Conservation (phyloP, 768 basidiomycete genomes). For the Asterophora parasitica region DNA sequence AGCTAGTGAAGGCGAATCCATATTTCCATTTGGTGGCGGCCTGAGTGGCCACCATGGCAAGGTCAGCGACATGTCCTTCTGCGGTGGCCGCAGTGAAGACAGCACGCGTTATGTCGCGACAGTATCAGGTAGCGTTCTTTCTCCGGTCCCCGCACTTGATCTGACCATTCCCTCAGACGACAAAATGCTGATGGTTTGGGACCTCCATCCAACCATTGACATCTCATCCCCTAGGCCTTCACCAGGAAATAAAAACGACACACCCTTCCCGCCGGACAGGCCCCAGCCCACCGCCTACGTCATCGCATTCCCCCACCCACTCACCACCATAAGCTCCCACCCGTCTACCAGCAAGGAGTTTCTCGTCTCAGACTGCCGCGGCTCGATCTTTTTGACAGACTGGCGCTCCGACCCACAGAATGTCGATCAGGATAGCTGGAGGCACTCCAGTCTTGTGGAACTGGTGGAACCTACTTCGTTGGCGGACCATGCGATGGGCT, state of each 20-base stretch:
- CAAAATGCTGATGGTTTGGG: slow-evolving; percentile 84
- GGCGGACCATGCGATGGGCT: slow-evolving; percentile 45
- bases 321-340: slow-evolving; percentile 65
- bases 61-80: slow-evolving; percentile 76
- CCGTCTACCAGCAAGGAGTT: slow-evolving; percentile 73
- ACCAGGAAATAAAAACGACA: slow-evolving; percentile 12
- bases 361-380: slow-evolving; percentile 69
- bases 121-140: slow-evolving; percentile 54
- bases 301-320: slow-evolving; percentile 68
- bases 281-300: slow-evolving; percentile 76
- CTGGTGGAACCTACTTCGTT: slow-evolving; percentile 67
- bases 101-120: slow-evolving; percentile 73
- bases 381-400: slow-evolving; percentile 74
- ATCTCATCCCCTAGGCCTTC: slow-evolving; percentile 35
- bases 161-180: slow-evolving; percentile 47
- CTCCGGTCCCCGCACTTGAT: slow-evolving; percentile 1
- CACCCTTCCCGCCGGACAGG: slow-evolving; percentile 33
- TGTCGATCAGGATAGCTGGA: slow-evolving; percentile 47
- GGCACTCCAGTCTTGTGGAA: slow-evolving; percentile 63
- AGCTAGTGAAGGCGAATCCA: slow-evolving; percentile 39
- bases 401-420: slow-evolving; percentile 72
- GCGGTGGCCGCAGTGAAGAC: slow-evolving; percentile 68
- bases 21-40: slow-evolving; percentile 74
- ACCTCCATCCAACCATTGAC: slow-evolving; percentile 57
- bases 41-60: slow-evolving; percentile 77